A percentile compares a stretch with the other conserved stretches of the same genome.
phyloP scores from a whole-genome alignment of 169 alveolate species.

The Babesia gibsoni region DNA sequence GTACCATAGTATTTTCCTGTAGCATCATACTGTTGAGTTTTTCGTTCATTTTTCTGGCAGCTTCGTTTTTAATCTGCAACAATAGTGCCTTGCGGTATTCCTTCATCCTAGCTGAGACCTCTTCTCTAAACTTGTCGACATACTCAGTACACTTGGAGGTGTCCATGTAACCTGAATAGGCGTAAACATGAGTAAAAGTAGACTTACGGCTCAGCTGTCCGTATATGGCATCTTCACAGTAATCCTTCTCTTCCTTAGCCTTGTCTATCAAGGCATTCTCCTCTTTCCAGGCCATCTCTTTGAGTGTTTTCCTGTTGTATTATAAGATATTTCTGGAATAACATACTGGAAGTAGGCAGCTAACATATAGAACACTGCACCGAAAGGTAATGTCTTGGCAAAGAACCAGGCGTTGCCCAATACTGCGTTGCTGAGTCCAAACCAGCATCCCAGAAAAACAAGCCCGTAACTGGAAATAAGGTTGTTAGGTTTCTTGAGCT shows the following conservation, averaged over 20 bases:
- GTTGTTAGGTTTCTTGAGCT: constrained; percentile 71
- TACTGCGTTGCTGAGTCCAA: constrained; percentile 80
- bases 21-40: constrained; percentile 27
- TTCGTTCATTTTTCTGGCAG: constrained; percentile 51
- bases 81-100: constrained; percentile 49
- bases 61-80: constrained; percentile 41
- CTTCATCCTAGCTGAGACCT: constrained; percentile 45
- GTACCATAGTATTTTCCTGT: constrained; percentile 43
- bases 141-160: constrained; percentile 52
- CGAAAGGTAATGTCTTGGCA: constrained; percentile 84
- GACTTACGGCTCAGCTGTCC: constrained; percentile 71
- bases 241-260: constrained; percentile 72
- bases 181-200: background rate
- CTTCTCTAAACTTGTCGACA: constrained; percentile 44
- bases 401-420: constrained; percentile 85
- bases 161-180: constrained; percentile 64
- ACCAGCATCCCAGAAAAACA: constrained; percentile 82
- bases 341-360: constrained; percentile 80
- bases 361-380: constrained; percentile 84
- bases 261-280: constrained; percentile 75
- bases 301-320: constrained; percentile 63
- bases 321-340: background rate
- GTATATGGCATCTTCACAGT: constrained; percentile 79
- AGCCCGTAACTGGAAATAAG: constrained; percentile 81
- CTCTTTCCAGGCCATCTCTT: constrained; percentile 79